These are phyloP conservation scores for Leishmania arabica DNA, from an alignment of 208 protist species.

Conservation along the genomic window DNA sequence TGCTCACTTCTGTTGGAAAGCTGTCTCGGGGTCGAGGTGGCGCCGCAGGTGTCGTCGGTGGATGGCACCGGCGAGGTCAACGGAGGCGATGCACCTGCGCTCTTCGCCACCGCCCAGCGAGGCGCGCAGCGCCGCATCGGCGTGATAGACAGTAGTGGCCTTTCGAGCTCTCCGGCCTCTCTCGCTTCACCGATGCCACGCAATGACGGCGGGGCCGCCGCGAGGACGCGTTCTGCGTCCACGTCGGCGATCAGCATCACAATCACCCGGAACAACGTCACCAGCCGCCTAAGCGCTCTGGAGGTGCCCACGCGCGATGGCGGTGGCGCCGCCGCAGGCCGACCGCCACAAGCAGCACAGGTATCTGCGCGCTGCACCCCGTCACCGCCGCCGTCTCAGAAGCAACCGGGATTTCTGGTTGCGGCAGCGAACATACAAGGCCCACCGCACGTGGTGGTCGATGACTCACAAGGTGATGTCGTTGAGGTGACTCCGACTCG, in stretches of 20 bases:
- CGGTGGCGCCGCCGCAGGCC: background rate
- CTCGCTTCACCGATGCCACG: background rate
- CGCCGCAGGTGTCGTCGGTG: conserved; percentile 15
- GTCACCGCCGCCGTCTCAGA: background rate
- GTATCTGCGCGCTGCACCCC: background rate
- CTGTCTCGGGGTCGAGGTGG: conserved; percentile 37
- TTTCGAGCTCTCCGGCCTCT: background rate
- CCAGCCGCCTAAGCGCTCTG: background rate
- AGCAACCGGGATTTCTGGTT: background rate
- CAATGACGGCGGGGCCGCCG: background rate
- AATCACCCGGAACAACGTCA: background rate
- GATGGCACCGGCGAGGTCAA: conserved; percentile 1
- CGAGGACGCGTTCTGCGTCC: background rate
- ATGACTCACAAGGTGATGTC: background rate
- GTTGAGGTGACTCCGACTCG: background rate
- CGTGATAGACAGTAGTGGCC: background rate
- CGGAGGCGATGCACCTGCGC: background rate
- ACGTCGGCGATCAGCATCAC: background rate
- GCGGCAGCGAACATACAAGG: background rate
- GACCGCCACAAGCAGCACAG: conserved; percentile 8
- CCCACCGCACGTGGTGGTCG: background rate
- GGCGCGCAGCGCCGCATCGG: conserved; percentile 9
- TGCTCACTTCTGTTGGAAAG: conserved; percentile 66
- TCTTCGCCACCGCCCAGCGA: conserved; percentile 13
- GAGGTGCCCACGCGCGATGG: background rate